These are phyloP conservation scores for Dactylis glomerata DNA, from an alignment of 176 grass and related monocot species.

Conservation along the genomic window DNA sequence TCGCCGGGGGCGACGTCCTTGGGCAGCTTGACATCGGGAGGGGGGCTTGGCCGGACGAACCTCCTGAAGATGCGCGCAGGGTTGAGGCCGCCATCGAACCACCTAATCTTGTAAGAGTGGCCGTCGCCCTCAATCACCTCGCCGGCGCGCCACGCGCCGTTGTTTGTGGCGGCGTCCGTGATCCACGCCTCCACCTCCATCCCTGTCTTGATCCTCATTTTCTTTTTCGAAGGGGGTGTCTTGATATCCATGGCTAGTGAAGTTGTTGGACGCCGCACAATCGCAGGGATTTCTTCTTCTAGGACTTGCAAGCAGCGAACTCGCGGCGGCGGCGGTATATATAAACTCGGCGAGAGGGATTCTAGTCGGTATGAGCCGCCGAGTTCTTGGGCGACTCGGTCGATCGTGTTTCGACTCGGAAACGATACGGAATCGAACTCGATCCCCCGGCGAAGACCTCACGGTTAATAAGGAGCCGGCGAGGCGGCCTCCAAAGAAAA, in stretches of 20 bases:
- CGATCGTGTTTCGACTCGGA: neutral
- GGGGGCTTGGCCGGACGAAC: conserved; percentile 44
- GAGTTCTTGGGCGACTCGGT: neutral
- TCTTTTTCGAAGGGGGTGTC: too few species aligned
- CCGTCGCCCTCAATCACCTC: conserved; percentile 60
- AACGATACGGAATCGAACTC: too few species aligned
- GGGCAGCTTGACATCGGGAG: neutral
- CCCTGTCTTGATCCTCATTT: conserved; percentile 58
- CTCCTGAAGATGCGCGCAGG: conserved; percentile 44
- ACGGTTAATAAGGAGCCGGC: too few species aligned
- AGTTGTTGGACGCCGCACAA: neutral
- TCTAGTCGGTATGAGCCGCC: neutral
- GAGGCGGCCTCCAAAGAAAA: too few species aligned
- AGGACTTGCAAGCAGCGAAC: neutral
- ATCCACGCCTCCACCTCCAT: conserved; percentile 49
- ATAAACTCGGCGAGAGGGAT: neutral
- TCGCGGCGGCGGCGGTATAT: neutral
- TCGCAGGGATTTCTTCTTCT: neutral
- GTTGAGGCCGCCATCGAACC: conserved; percentile 3
- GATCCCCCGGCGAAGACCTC: too few species aligned
- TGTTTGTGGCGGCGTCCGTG: neutral
- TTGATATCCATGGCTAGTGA: too few species aligned
- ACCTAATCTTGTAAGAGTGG: conserved; percentile 51
- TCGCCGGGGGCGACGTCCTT: conserved; percentile 40
- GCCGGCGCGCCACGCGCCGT: conserved; percentile 57